Base-by-base conservation (phyloP, 176 grass and related monocot genomes). In the Guadua angustifolia region DNA sequence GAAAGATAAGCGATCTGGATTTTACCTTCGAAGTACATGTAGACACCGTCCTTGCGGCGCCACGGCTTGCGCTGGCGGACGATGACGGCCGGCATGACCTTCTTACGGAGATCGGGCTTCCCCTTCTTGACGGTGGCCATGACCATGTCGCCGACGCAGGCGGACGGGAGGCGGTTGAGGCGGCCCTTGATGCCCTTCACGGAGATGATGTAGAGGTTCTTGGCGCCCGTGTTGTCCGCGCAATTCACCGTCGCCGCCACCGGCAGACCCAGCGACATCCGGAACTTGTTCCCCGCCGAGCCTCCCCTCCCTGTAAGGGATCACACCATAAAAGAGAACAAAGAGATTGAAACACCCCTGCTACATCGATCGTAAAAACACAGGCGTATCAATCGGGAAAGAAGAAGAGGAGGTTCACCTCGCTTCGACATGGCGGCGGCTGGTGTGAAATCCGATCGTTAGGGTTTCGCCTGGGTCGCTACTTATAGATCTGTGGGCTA, bases 121-220 rank as follows among this genome's bases (percentile, higher is more conserved):
- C 91, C 91, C 82, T 93, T 90, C 91, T 93, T 93, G 7, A 93
- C 88, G 33, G 91, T 90, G 85, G 91, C 88, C 91, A 93, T 93
- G 56, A 93, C 88, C 88, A 93, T 93, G 88, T 92, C 91, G 43
- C 91, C 91, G 49, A 93, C 85, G 80, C 91, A 93, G 55, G 84
- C 88, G 24, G 91, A 93, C 56, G 91, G 88, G 24, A 93, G 88
- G 7, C 87, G 84, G 69, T 90, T 93, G 65, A 90, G 91, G 6
- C 91, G 77, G 18, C 91, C 88, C 88, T 93, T 90, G 75, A 93
- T 93, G 32, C 91, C 88, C 71, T 93, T 93, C 4, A 93, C 91
- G 56, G 91, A 93, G 74, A 89, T 87, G 84, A 92, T 87, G 83
- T 92, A 92, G 21, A 89, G 79, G 84, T 92, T 89, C 79, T 89